Conservation (phyloP, 2,329 filamentous ascomycete genomes). For the Fusarium nurragi region DNA sequence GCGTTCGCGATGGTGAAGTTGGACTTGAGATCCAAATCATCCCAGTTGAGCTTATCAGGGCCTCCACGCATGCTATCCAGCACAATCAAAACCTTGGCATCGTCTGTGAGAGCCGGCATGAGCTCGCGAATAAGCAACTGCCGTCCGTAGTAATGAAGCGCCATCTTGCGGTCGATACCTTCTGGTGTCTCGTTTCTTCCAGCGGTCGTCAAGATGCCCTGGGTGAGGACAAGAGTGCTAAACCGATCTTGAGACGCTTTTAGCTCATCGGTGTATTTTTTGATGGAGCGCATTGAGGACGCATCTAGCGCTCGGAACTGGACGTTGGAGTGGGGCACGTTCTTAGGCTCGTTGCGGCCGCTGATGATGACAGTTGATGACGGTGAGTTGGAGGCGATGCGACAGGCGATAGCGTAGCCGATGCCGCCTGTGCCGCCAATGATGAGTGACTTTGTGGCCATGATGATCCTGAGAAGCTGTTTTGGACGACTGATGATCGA, state of each 20-base stretch:
- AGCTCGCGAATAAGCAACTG: slow-evolving; percentile 56
- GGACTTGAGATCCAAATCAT: slow-evolving; percentile 53
- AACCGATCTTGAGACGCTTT: slow-evolving; percentile 42
- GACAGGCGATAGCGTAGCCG: slow-evolving; percentile 51
- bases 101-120: slow-evolving; percentile 48
- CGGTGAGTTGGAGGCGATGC: slow-evolving; percentile 43
- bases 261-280: slow-evolving; percentile 45
- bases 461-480: neutral
- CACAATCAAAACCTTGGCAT: slow-evolving; percentile 54
- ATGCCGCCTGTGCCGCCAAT: slow-evolving; percentile 51
- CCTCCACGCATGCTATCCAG: slow-evolving; percentile 47
- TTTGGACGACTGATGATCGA: neutral
- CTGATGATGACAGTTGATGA: slow-evolving; percentile 47
- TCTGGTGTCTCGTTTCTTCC: slow-evolving; percentile 55
- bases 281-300: slow-evolving; percentile 49
- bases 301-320: slow-evolving; percentile 48
- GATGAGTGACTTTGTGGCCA: slow-evolving; percentile 46
- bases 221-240: slow-evolving; percentile 53
- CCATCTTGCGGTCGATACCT: slow-evolving; percentile 57
- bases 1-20: slow-evolving; percentile 48
- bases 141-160: slow-evolving; percentile 57
- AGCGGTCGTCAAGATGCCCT: slow-evolving; percentile 50
- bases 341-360: slow-evolving; percentile 46
- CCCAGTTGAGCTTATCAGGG: slow-evolving; percentile 49
- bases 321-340: slow-evolving; percentile 47